phyloP scores from a whole-genome alignment of 192 early-diverging fungal species.

The Funneliformis geosporum region DNA sequence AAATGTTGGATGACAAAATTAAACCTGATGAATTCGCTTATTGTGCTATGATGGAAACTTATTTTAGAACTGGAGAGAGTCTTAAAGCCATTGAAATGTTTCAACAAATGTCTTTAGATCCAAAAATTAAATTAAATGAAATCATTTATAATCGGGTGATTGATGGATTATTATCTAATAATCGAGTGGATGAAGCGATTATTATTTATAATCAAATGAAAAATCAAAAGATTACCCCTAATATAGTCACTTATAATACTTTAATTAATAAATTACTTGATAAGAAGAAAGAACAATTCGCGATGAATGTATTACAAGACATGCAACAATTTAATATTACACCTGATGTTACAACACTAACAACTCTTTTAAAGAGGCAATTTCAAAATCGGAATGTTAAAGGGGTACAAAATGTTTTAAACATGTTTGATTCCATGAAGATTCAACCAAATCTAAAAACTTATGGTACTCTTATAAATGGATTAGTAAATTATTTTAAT shows the following conservation, averaged over 20 bases:
- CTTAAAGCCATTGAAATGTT: slow-evolving; percentile 8
- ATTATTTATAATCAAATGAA: slow-evolving; percentile 16
- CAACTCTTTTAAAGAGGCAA: slow-evolving; percentile 6
- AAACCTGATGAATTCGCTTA: slow-evolving; percentile 21
- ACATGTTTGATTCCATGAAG: neutral
- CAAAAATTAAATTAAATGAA: slow-evolving; percentile 6
- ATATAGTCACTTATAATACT: slow-evolving; percentile 24
- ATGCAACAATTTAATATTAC: neutral
- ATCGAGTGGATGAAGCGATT: neutral
- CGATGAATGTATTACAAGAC: slow-evolving; percentile 1
- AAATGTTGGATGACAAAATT: slow-evolving; percentile 16
- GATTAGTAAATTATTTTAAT: slow-evolving; percentile 13
- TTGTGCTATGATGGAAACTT: slow-evolving; percentile 19
- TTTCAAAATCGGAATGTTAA: neutral
- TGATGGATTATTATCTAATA: slow-evolving; percentile 18
- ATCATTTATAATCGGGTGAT: slow-evolving; percentile 29
- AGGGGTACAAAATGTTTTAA: neutral
- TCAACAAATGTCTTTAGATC: slow-evolving; percentile 19
- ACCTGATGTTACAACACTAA: neutral
- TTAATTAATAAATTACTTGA: slow-evolving; percentile 13
- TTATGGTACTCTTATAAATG: slow-evolving; percentile 24
- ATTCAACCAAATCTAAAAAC: neutral
- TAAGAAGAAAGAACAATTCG: neutral
- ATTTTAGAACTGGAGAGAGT: slow-evolving; percentile 10
- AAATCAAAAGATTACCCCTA: neutral